phyloP scores from a whole-genome alignment of 257 asterid species.

The Anisodus acutangulus region DNA sequence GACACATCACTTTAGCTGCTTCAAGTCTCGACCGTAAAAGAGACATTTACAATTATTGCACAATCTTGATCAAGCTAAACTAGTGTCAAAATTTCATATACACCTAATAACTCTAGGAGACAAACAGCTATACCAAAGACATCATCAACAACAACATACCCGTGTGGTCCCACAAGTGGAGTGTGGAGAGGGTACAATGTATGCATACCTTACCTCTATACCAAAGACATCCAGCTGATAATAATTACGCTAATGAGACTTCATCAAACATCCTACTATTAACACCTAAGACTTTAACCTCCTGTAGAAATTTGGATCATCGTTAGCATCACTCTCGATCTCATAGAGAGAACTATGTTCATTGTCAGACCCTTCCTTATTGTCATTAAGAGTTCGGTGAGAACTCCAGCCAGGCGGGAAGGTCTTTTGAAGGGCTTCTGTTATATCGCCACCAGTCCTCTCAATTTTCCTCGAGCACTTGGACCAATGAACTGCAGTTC shows the following conservation, averaged over 20 bases:
- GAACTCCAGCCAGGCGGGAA: constrained; percentile 98
- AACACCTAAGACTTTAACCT: constrained; percentile 61
- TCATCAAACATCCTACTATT: too few species aligned
- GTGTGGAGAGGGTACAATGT: too few species aligned
- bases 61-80: background rate
- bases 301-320: constrained; percentile 16
- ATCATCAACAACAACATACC: too few species aligned
- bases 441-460: constrained; percentile 71
- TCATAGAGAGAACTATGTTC: constrained; percentile 32
- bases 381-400: constrained; percentile 53
- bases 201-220: too few species aligned
- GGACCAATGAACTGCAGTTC: constrained; percentile 98
- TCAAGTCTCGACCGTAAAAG: background rate
- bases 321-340: constrained; percentile 38
- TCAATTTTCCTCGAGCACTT: constrained; percentile 81
- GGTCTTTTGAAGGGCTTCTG: constrained; percentile 88
- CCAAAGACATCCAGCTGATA: too few species aligned
- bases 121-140: too few species aligned
- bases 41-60: background rate
- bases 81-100: constrained; percentile 7
- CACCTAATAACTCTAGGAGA: background rate
- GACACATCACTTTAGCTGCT: background rate
- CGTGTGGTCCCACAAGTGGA: too few species aligned
- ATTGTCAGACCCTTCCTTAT: constrained; percentile 43
- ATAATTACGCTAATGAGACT: too few species aligned